Evolutionary conservation across 306 rosid species (phyloP).

Genomic region (Oxytropis ochrocephala): DNA sequence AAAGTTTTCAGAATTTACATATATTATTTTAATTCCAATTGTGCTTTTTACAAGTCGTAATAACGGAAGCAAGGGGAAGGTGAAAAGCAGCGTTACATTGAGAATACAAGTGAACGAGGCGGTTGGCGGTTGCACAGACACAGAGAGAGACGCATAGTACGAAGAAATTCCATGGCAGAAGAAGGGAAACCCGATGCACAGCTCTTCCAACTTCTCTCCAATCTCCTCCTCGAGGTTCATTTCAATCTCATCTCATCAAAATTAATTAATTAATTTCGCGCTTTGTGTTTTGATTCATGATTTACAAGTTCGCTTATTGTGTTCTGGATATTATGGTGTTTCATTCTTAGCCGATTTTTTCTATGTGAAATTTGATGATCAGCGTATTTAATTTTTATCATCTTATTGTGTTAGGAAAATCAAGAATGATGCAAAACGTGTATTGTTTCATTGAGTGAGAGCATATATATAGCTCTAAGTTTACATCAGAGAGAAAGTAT

Average conservation of each 20-base stretch:
- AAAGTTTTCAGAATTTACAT: too few relatives aligned
- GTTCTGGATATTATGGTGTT: background rate
- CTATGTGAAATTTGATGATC: conserved; percentile 8
- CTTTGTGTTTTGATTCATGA: background rate
- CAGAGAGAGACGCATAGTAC: background rate
- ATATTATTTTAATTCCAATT: too few relatives aligned
- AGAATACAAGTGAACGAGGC: background rate
- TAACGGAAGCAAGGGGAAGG: background rate
- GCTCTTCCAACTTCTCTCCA: conserved; percentile 73
- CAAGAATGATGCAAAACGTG: too few relatives aligned
- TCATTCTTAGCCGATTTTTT: background rate
- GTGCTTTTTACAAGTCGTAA: background rate
- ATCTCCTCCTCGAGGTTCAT: conserved; percentile 68
- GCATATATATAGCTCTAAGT: too few relatives aligned
- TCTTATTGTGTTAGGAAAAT: too few relatives aligned
- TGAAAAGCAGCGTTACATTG: background rate
- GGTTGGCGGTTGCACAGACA: background rate
- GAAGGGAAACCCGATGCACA: conserved; percentile 59
- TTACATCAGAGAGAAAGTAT: too few relatives aligned
- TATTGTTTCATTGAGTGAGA: too few relatives aligned
- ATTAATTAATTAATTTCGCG: background rate
- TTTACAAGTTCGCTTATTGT: background rate
- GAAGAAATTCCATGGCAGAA: conserved; percentile 43
- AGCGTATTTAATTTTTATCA: background rate
- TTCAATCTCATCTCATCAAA: background rate